Evolutionary conservation across 2,329 filamentous ascomycete genomes (phyloP).

Genomic region (Trichoderma sp.): DNA sequence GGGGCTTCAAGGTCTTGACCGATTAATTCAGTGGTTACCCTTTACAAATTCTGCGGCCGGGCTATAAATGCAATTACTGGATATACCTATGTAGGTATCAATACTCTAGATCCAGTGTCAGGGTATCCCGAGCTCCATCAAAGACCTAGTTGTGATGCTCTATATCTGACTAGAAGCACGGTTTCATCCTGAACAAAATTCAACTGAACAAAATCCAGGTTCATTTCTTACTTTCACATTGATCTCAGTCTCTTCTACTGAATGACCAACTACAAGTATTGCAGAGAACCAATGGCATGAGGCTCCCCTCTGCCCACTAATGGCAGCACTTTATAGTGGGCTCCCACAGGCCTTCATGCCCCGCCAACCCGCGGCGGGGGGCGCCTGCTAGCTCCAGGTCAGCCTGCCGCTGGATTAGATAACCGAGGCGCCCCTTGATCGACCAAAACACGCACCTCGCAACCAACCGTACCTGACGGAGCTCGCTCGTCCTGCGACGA

Average conservation of each 20-base stretch:
- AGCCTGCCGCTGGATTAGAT: conserved; percentile 19
- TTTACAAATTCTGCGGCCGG: background rate
- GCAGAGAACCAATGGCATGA: background rate
- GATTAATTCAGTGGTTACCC: too few species aligned
- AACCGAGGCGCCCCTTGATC: conserved; percentile 11
- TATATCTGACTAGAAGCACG: background rate
- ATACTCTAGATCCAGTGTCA: background rate
- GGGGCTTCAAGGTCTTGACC: background rate
- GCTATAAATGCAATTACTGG: background rate
- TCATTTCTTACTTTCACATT: too few species aligned
- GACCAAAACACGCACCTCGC: background rate
- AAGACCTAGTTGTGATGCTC: background rate
- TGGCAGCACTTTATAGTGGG: conserved; percentile 1
- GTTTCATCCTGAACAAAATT: background rate
- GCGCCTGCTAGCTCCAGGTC: background rate
- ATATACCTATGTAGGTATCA: background rate
- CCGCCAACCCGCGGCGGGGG: conserved; percentile 8
- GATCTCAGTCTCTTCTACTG: too few species aligned
- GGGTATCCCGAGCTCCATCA: background rate
- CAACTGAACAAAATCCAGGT: too few species aligned
- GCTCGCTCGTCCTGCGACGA: background rate
- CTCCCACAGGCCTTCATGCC: background rate
- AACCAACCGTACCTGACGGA: conserved; percentile 3
- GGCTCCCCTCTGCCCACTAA: background rate
- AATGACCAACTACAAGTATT: too few species aligned